These are phyloP conservation scores for Kwoniella shandongensis DNA, from an alignment of 768 basidiomycete species.

Conservation along the genomic window DNA sequence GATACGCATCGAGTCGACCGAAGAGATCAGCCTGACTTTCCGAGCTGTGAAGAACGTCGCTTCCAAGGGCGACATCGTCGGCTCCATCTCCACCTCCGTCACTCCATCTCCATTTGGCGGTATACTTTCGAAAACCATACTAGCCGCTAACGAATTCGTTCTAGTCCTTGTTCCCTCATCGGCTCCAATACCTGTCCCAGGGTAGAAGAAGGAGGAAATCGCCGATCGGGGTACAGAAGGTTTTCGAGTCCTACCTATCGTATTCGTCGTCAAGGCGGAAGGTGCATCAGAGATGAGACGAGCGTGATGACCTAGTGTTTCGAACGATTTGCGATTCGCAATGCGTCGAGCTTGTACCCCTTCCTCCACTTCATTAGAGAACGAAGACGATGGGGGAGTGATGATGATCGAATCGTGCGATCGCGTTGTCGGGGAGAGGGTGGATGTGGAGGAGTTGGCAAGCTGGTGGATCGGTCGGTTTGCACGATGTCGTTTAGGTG, in stretches of 20 bases:
- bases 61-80: too few species aligned
- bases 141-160: slow-evolving; percentile 4
- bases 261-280: neutral
- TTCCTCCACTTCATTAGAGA: too few species aligned
- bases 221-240: slow-evolving; percentile 27
- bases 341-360: too few species aligned
- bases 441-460: slow-evolving; percentile 3
- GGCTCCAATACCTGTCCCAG: neutral
- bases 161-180: slow-evolving; percentile 6
- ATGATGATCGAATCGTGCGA: slow-evolving; percentile 5
- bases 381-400: slow-evolving; percentile 10
- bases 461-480: neutral
- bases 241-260: slow-evolving; percentile 5
- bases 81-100: too few species aligned
- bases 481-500: slow-evolving; percentile 18
- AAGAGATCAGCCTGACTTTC: too few species aligned
- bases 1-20: too few species aligned
- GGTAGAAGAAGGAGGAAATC: slow-evolving; percentile 12
- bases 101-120: too few species aligned
- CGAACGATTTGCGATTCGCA: slow-evolving; percentile 23
- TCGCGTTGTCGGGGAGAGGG: too few species aligned
- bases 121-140: neutral
- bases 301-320: slow-evolving; percentile 21
- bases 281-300: neutral
- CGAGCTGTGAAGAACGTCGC: too few species aligned